Evolutionary conservation across 345 rosid species (phyloP), one percentile per base, ranked within the genome.

Genomic region (Populus ilicifolia): DNA sequence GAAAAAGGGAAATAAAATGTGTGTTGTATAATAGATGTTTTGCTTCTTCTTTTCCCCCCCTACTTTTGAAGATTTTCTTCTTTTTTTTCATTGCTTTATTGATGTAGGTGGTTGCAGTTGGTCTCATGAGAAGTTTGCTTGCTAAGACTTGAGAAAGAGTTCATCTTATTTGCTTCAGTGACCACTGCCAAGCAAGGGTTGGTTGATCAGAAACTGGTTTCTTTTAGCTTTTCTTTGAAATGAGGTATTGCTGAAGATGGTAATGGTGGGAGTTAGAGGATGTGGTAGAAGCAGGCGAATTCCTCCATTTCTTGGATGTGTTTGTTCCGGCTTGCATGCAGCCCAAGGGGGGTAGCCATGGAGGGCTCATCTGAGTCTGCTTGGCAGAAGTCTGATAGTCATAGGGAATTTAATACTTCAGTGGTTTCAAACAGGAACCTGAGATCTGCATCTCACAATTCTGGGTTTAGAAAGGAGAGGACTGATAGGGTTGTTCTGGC

Each of bases 351-450:
- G 93, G 78, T 90, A 82, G 75, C 65, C 69, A 95, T 95, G 99
- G 93, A 93, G 79, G 90, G 93, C 83, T 89, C 95, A 61, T 93
- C 98, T 78, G 90, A 87, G 65, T 89, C 93, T 82, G 82, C 87
- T 80, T 86, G 92, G 87, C 86, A 84, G 67, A 82, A 81, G 70
- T 86, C 90, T 72, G 78, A 77, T 81, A 89, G 86, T 82, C 89
- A 90, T 82, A 85, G 91, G 81, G 91, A 85, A 44, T 81, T 89
- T 64, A 86, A 82, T 76, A 83, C 85, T 73, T 89, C 92, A 54
- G 87, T 83, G 74, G 86, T 90, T 78, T 87, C 91, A 35, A 88
- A 85, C 70, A 82, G 89, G 84, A 90, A 88, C 81, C 82, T 72
- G 13, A 85, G 88, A 66, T 79, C 83, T 52, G 71, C 74, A 23